phyloP scores from a whole-genome alignment of 805 yeast genomes.

The Pichia rugopelliculosa region DNA sequence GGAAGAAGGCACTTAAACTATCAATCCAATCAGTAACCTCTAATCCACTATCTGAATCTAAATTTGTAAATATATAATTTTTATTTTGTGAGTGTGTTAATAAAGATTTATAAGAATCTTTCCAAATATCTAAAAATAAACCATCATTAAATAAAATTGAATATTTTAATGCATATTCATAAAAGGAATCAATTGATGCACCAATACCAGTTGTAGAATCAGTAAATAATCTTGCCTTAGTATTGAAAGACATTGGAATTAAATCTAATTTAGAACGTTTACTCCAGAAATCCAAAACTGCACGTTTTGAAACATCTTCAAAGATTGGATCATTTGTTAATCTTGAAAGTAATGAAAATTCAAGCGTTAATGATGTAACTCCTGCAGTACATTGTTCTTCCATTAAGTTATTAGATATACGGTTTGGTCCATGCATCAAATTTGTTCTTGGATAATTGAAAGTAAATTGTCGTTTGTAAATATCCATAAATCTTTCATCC shows the following conservation, averaged over 20 bases:
- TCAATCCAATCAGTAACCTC: slow-evolving; percentile 67
- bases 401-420: slow-evolving; percentile 37
- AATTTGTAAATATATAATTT: slow-evolving; percentile 37
- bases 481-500: not conserved
- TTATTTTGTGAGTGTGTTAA: slow-evolving; percentile 39
- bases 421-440: slow-evolving; percentile 42
- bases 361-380: slow-evolving; percentile 75
- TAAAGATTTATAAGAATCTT: slow-evolving; percentile 50
- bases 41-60: slow-evolving; percentile 47
- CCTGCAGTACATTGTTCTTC: slow-evolving; percentile 83
- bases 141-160: slow-evolving; percentile 64
- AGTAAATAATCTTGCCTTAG: slow-evolving; percentile 35
- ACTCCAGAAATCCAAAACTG: slow-evolving; percentile 68
- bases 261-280: slow-evolving; percentile 54
- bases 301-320: slow-evolving; percentile 50
- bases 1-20: slow-evolving; percentile 79
- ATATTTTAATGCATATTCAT: slow-evolving; percentile 78
- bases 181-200: slow-evolving; percentile 86
- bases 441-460: slow-evolving; percentile 81
- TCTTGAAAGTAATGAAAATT: slow-evolving; percentile 66
- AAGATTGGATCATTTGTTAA: slow-evolving; percentile 70
- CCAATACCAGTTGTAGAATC: slow-evolving; percentile 73
- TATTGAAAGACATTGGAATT: slow-evolving; percentile 69
- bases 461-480: not conserved
- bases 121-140: slow-evolving; percentile 48